phyloP scores from a whole-genome alignment of 495 filamentous ascomycete species.

The Pseudevernia furfuracea region DNA sequence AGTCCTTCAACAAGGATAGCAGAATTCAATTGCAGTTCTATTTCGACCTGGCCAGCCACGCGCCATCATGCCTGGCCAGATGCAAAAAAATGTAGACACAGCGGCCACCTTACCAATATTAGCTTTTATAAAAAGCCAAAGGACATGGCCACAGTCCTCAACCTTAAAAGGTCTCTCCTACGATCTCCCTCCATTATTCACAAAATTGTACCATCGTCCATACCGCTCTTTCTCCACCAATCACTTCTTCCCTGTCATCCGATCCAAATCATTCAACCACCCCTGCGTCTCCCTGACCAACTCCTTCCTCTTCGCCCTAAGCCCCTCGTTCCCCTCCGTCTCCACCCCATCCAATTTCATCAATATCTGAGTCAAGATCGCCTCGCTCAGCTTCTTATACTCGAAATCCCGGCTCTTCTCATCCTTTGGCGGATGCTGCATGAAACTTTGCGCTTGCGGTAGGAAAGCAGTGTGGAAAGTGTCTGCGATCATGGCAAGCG shows the following conservation, averaged over 20 bases:
- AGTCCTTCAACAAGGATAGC: background rate
- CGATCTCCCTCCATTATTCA: background rate
- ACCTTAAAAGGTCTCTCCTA: background rate
- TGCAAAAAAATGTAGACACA: background rate
- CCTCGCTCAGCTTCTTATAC: slow-evolving; percentile 74
- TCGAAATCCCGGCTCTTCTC: slow-evolving; percentile 63
- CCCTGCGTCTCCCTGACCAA: slow-evolving; percentile 46
- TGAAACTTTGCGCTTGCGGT: slow-evolving; percentile 60
- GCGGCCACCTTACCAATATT: background rate
- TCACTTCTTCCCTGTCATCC: slow-evolving; percentile 6
- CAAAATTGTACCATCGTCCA: background rate
- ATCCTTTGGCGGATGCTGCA: slow-evolving; percentile 59
- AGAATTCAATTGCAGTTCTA: background rate
- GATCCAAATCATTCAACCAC: slow-evolving; percentile 17
- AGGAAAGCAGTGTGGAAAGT: slow-evolving; percentile 60
- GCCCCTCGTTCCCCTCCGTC: slow-evolving; percentile 54
- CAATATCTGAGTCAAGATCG: slow-evolving; percentile 71
- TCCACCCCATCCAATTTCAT: slow-evolving; percentile 83
- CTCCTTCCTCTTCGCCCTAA: slow-evolving; percentile 58
- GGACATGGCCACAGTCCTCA: background rate
- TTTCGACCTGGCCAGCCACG: background rate
- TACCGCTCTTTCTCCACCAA: background rate
- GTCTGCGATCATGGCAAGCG: slow-evolving; percentile 59
- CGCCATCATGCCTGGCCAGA: background rate
- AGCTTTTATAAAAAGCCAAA: background rate